Evolutionary conservation across 148 eudicot species (phyloP), one percentile per base, ranked within the genome.

Genomic region (Drosera capensis): DNA sequence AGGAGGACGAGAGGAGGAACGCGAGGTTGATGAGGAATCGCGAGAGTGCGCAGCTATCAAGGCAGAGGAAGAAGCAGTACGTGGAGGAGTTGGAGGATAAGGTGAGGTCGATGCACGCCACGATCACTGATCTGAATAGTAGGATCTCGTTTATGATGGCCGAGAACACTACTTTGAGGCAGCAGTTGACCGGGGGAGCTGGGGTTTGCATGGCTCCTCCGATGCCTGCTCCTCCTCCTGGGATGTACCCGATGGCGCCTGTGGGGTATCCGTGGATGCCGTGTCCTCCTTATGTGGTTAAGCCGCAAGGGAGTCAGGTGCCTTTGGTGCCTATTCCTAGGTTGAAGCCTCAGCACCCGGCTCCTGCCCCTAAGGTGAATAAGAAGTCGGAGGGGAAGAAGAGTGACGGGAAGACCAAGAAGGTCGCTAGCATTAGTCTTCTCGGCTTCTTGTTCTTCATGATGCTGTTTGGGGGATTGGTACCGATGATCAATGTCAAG

Each of bases 61-160:
- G 97, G 52, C 95, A 88, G 59, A 84, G 94, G 67, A 88, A 88
- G 74, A 88, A 88, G 54, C 92, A 88, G 49, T 75, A 88, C 43
- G 79, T 84, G 0, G 97, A 80, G 63, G 97, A 80, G 64, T 71
- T 88, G 12, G 95, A 88, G 78, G 95, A 80, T 59, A 88, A 88
- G 68, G 93, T 88, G 29, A 84, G 71, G 43, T 23, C 63, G 3
- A 84, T 88, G 97, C 74, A 75, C 18, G 66, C 95, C 1, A 88
- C 87, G 0, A 84, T 88, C 41, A 80, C 79, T 14, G 97, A 88
- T 28, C 60, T 88, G 58, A 88, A 80, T 41, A 52, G 75, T 5
- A 80, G 49, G 58, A 65, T 88, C 41, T 54, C 84, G 2, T 78
- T 70, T 47, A 29, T 88, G 14, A 71, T 78, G 71, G 80, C 84